These are phyloP conservation scores for Trichoderma sp. DNA, from an alignment of 2,329 filamentous ascomycete species.

Conservation along the genomic window DNA sequence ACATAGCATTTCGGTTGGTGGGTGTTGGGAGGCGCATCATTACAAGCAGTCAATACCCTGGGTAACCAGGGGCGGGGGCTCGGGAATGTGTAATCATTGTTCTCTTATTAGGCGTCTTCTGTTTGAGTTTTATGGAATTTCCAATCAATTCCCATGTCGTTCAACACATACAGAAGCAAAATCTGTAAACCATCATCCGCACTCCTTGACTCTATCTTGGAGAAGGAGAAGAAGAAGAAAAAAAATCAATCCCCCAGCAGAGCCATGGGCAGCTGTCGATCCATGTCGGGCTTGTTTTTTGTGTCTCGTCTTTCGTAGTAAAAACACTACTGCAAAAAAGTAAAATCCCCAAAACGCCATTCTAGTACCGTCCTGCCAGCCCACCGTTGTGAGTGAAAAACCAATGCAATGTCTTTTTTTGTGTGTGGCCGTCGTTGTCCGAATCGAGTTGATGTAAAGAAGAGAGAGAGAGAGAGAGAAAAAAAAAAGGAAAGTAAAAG, in stretches of 20 bases:
- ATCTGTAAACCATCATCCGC: not conserved
- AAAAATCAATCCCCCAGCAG: not conserved
- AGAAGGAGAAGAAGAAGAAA: not conserved
- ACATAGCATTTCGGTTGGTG: not conserved
- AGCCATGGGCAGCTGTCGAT: not conserved
- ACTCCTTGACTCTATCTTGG: not conserved
- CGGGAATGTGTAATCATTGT: not conserved
- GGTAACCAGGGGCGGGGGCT: not conserved
- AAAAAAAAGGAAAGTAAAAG: not conserved
- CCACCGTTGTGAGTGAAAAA: not conserved
- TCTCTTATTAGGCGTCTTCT: not conserved
- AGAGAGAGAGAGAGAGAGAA: not conserved
- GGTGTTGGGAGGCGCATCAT: not conserved
- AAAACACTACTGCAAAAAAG: not conserved
- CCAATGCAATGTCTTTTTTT: not conserved
- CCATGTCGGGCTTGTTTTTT: not conserved
- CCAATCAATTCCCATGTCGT: not conserved
- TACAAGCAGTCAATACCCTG: not conserved
- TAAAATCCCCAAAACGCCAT: constrained; percentile 7
- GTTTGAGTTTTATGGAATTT: not conserved
- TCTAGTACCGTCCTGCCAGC: not conserved
- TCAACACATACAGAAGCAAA: not conserved
- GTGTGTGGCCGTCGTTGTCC: not conserved
- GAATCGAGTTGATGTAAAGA: not conserved
- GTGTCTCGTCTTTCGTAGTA: not conserved